These are phyloP conservation scores for Cerrena zonata DNA, from an alignment of 1,284 basidiomycete species.

Conservation along the genomic window DNA sequence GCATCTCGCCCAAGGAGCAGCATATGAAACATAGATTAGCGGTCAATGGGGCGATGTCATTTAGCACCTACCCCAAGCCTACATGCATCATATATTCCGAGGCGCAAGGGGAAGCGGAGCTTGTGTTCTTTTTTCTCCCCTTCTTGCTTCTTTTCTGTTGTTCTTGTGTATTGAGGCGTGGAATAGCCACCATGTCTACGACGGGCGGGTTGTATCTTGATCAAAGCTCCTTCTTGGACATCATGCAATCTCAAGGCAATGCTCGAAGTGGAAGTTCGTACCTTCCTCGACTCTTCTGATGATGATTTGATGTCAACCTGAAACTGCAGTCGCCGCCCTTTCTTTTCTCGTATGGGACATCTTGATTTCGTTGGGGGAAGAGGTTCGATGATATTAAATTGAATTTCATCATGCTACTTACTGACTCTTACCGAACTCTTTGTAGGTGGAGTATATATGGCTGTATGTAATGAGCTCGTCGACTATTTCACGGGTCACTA, in stretches of 20 bases:
- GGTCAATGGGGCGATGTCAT: background rate
- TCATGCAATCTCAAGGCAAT: conserved; percentile 13
- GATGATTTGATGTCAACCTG: background rate
- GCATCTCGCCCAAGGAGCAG: too few relatives aligned
- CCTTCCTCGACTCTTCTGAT: background rate
- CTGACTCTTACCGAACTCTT: background rate
- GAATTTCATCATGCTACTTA: too few relatives aligned
- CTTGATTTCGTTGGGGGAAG: conserved; percentile 33
- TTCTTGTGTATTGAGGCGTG: background rate
- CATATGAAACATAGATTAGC: background rate
- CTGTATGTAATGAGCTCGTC: conserved; percentile 6
- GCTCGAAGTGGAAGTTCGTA: conserved; percentile 9
- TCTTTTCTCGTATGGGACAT: conserved; percentile 35
- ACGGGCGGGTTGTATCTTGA: conserved; percentile 1
- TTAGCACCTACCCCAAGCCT: background rate
- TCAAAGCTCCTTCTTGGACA: conserved; percentile 6
- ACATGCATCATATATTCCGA: background rate
- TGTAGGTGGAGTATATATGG: conserved; percentile 17
- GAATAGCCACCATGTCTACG: background rate
- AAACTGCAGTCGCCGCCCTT: conserved; percentile 13
- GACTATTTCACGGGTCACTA: background rate
- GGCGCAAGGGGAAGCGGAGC: background rate
- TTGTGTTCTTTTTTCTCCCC: background rate
- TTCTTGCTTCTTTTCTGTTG: background rate
- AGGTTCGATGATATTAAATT: conserved; percentile 23